Conservation (phyloP, 768 basidiomycete species). For the Termitomyces sp. region DNA sequence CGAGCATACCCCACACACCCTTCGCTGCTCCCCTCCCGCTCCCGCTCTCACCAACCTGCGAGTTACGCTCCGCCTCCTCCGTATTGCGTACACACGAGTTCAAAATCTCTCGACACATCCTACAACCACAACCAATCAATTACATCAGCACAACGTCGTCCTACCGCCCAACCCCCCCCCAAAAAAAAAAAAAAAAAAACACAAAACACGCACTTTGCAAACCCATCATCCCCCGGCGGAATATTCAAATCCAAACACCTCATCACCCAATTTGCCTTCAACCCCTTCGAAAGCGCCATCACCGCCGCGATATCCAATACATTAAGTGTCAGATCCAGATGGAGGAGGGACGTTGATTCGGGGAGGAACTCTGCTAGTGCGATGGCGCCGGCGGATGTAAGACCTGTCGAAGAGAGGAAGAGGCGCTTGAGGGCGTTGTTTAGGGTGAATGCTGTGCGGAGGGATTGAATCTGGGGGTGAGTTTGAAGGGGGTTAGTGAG, state of each 20-base stretch:
- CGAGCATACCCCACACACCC: slow-evolving; percentile 82
- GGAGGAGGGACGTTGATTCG: slow-evolving; percentile 80
- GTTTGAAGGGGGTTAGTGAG: background rate
- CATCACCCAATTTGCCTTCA: slow-evolving; percentile 82
- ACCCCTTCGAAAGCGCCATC: slow-evolving; percentile 84
- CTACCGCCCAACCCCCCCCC: too few species aligned
- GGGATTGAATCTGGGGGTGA: slow-evolving; percentile 64
- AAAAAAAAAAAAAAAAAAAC: background rate
- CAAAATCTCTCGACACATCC: slow-evolving; percentile 86
- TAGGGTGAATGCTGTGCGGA: slow-evolving; percentile 90
- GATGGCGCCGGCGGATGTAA: slow-evolving; percentile 85
- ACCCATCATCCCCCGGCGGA: slow-evolving; percentile 79
- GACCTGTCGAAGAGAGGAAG: slow-evolving; percentile 80
- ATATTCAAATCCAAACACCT: slow-evolving; percentile 93
- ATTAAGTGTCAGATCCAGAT: slow-evolving; percentile 89
- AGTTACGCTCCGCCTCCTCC: slow-evolving; percentile 66
- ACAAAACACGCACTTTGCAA: slow-evolving; percentile 55
- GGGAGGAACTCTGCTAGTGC: slow-evolving; percentile 95
- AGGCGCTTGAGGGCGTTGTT: slow-evolving; percentile 90
- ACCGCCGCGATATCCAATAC: slow-evolving; percentile 85
- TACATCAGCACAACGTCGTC: too few species aligned
- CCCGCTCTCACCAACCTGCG: slow-evolving; percentile 34
- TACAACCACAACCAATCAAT: slow-evolving; percentile 20
- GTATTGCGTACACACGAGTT: slow-evolving; percentile 92
- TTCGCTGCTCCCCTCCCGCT: slow-evolving; percentile 59